Base-by-base conservation (phyloP, 371 early-diverging fungal genomes). In the Mucor saturninus region DNA sequence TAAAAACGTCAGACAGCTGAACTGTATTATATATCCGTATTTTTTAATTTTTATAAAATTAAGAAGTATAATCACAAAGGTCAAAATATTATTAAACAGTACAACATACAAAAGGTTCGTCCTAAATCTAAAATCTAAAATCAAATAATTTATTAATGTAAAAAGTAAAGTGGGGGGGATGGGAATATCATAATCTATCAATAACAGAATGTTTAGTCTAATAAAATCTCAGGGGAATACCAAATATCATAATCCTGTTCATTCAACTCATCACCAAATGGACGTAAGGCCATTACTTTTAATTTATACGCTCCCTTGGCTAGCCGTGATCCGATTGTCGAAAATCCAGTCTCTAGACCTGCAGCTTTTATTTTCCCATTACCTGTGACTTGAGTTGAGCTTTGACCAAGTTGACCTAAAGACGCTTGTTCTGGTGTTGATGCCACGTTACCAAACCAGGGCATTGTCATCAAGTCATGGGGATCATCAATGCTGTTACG, bases 241-340 rank as follows among this genome's bases (percentile, higher is more conserved):
- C 80, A 79, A 49, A 58, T 62, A 54, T 79, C 80, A 59, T 72
- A 76, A 56, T 79, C 73, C 7, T 54, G 52, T 3, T 64, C 60
- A 21, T 62, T 69, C 9, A 62, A 32, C 2, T 42, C 32, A 56
- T 73, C 50, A 11, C 80, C 80, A 65, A 72, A 76, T 26, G 73
- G 68, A n/a, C 61, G 62, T n/a, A 76, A 42, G 0, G 75, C 80
- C 64, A 66, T 71, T 0, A 79, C 46, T 10, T 71, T 74, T 1
- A 79, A 62, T 42, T 62, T 68, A 46, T 79, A 79, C 3, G 29
- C 28, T 9, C 76, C 80, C 21, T 46, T 31, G 0, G 48, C 50
- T 6, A 79, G 46, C 29, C 31, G 63, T 26, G 26, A 65, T n/a
- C 74, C 72, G 7, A 65, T 53, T 10, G 6, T 4, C 13, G 52